These are phyloP conservation scores for Xerocomus amazonicus DNA, from an alignment of 1,284 basidiomycete species.

Conservation along the genomic window DNA sequence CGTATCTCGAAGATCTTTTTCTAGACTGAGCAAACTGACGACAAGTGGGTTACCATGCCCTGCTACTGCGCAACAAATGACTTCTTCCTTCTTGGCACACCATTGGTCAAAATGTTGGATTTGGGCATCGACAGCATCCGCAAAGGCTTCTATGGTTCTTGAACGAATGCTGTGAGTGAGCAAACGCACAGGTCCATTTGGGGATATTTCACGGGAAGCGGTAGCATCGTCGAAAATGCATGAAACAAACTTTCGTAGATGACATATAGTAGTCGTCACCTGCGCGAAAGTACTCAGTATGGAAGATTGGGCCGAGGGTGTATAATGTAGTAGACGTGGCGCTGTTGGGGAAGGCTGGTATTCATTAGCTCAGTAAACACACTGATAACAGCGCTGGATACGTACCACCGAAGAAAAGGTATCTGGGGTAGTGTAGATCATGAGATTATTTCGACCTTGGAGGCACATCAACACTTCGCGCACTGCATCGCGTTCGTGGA, in stretches of 20 bases:
- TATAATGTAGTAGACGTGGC: constrained; percentile 62
- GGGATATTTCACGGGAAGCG: constrained; percentile 18
- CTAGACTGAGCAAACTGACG: constrained; percentile 65
- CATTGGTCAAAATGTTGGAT: constrained; percentile 60
- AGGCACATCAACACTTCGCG: constrained; percentile 70
- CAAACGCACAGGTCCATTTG: constrained; percentile 18
- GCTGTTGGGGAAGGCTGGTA: constrained; percentile 47
- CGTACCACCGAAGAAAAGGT: constrained; percentile 36
- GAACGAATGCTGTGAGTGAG: constrained; percentile 33
- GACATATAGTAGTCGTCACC: constrained; percentile 55
- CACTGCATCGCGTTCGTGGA: constrained; percentile 68
- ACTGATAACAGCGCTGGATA: background rate
- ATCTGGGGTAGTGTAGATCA: constrained; percentile 45
- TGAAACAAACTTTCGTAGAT: constrained; percentile 57
- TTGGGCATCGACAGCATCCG: constrained; percentile 65
- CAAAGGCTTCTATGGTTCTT: constrained; percentile 76
- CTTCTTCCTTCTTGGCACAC: constrained; percentile 68
- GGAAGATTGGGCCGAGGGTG: constrained; percentile 57
- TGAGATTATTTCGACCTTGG: constrained; percentile 62
- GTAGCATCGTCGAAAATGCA: constrained; percentile 38
- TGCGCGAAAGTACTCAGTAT: constrained; percentile 55
- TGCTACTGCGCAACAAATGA: constrained; percentile 52
- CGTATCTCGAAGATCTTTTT: constrained; percentile 52
- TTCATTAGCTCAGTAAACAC: background rate
- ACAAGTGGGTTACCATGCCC: constrained; percentile 45